Evolutionary conservation across 2,329 filamentous ascomycete species (phyloP), one percentile per base, ranked within the genome.

Genomic region (Talaromyces sp.): DNA sequence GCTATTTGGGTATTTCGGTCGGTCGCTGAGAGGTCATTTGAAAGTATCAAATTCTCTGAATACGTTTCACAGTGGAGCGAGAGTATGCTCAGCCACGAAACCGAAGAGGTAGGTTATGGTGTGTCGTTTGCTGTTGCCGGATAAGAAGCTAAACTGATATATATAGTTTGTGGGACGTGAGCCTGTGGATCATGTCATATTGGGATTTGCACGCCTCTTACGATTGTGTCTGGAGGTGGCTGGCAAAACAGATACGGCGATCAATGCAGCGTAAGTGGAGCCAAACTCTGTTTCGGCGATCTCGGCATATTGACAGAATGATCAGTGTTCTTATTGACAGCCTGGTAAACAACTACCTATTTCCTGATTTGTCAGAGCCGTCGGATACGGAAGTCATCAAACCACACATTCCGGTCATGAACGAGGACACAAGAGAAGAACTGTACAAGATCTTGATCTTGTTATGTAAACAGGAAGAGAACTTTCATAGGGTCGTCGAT

Each of bases 341-440:
- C 2, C 68, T 91, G 1, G 84, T 91, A 63, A 82, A 79, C 67
- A 81, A 76, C 57, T 86, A 88, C 64, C 75, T 91, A 0, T 90
- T 90, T 63, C 87, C 88, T 0, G 77, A 79, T 39, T 65, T 78
- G 17, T 77, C 75, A 1, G 66, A 71, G 7, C 60, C 66, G 4
- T 65, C 68, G 2, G 64, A 66, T 10, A 60, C 64, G 11, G 56
- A 60, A 1, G 65, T 75, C 11, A 62, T 66, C 6, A 54, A 46
- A 2, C 72, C 76, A 13, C 71, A 64, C 37, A 67, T 78, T 35
- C 81, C 81, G 4, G 67, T 82, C 5, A 75, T 89, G 51, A 78
- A 84, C 60, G 70, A 73, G 2, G 66, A 77, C 33, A 86, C 85
- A 8, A 80, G 88, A 25, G 74, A 77, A 22, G 80, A 81, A 62